Evolutionary conservation across 2,329 filamentous ascomycete genomes (phyloP), one percentile per base, ranked within the genome.

Genomic region (Ophiostoma perfectum): DNA sequence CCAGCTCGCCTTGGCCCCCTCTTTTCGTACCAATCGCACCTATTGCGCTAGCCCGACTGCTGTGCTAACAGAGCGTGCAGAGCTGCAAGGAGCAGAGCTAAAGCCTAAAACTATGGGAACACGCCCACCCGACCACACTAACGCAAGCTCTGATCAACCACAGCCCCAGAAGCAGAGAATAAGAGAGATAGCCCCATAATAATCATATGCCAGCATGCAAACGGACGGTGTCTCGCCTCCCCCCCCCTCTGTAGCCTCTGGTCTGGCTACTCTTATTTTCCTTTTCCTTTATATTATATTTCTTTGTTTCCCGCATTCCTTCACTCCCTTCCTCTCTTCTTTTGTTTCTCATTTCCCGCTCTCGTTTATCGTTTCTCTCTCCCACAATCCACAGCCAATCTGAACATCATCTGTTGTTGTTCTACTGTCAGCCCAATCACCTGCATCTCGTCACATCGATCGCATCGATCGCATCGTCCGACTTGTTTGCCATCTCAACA

Each of bases 1-100:
- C 49, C 49, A 55, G 49, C 18, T 55, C 49, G 49, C 49, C n/a
- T 55, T 55, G 49, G n/a, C 49, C 14, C n/a, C 47, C 47, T 52
- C 47, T 52, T 27, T 27, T 27, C 27, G 16, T n/a, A 18, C 12
- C 45, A 47, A 16, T n/a, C 18, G 49, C n/a, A 18, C 49, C 7
- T 27, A 55, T 27, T 27, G 49, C 12, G 12, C 49, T 55, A 55
- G 27, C 7, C n/a, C 49, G 11, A 18, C 49, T 27, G 49, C 49
- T 36, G 27, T 27, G 49, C 49, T 55, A 55, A 55, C 1, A 49
- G 49, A 55, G 49, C 49, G 18, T 18, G 27, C 9, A 36, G n/a
- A 55, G 49, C 18, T 11, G 27, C 27, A 27, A 27, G 27, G 27
- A 27, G 27, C 27, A 27, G 27, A 27, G 27, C 27, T 27, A 55